These are phyloP conservation scores for Pinus albicaulis DNA, from an alignment of 75 land plant species.

Conservation along the genomic window DNA sequence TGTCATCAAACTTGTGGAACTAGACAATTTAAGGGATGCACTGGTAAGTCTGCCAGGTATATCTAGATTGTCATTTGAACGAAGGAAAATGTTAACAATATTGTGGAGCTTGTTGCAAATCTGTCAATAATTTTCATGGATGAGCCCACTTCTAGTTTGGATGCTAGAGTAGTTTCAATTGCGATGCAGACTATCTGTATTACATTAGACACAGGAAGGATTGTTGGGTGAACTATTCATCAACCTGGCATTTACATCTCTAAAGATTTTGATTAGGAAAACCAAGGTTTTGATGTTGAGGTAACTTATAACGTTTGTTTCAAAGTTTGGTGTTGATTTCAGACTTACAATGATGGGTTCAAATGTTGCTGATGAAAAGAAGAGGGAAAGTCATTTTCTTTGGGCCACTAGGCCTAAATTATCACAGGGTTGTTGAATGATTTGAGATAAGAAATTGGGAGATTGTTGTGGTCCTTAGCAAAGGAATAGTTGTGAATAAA, in stretches of 20 bases:
- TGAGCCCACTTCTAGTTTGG: conserved; percentile 73
- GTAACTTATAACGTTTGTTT: not conserved
- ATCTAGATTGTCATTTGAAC: conserved; percentile 58
- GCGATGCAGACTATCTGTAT: conserved; percentile 71
- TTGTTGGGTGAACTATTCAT: conserved; percentile 82
- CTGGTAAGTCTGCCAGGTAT: conserved; percentile 55
- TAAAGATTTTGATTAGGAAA: conserved; percentile 85
- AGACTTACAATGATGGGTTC: conserved; percentile 4
- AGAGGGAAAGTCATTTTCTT: conserved; percentile 77
- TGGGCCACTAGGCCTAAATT: conserved; percentile 66
- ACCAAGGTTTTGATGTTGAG: not conserved
- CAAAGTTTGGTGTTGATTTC: not conserved
- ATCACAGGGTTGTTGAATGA: conserved; percentile 60
- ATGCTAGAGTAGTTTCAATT: conserved; percentile 73
- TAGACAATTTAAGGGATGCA: conserved; percentile 38
- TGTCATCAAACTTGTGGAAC: conserved; percentile 63
- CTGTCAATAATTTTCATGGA: conserved; percentile 81
- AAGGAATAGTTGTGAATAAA: too few species aligned
- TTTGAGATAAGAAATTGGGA: conserved; percentile 53
- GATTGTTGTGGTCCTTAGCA: too few species aligned
- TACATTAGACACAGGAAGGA: conserved; percentile 84
- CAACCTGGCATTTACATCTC: conserved; percentile 84
- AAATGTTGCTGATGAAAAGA: conserved; percentile 74
- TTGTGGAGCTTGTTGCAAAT: conserved; percentile 78
- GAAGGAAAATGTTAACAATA: conserved; percentile 53